These are phyloP conservation scores for Thielaviopsis punctulata DNA, from an alignment of 2,329 filamentous ascomycete species.

Conservation along the genomic window DNA sequence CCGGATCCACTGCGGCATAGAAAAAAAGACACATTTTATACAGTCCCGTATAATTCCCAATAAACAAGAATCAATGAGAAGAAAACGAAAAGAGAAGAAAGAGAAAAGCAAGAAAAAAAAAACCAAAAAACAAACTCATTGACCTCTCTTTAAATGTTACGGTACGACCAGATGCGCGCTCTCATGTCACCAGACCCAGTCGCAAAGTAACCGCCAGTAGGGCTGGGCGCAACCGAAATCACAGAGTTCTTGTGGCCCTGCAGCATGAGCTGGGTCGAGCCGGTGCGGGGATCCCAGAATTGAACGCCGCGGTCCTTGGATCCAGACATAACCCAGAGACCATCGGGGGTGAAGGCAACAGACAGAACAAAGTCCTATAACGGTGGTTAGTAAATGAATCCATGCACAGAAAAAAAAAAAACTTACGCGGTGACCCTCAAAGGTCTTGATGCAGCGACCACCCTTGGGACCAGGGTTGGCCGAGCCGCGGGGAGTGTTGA, in stretches of 20 bases:
- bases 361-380: slow-evolving; percentile 82
- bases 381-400: slow-evolving; percentile 16
- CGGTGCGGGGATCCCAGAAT: slow-evolving; percentile 94
- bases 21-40: neutral
- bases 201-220: slow-evolving; percentile 73
- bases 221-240: slow-evolving; percentile 90
- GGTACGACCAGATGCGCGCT: slow-evolving; percentile 89
- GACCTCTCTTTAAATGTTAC: slow-evolving; percentile 15
- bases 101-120: neutral
- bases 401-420: neutral
- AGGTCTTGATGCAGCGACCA: slow-evolving; percentile 89
- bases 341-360: slow-evolving; percentile 86
- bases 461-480: slow-evolving; percentile 55
- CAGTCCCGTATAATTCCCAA: neutral
- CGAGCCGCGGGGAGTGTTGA: slow-evolving; percentile 53
- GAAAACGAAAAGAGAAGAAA: neutral
- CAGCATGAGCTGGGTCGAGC: slow-evolving; percentile 90
- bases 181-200: slow-evolving; percentile 96
- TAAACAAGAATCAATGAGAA: neutral
- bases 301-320: slow-evolving; percentile 96
- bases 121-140: neutral
- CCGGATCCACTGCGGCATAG: neutral
- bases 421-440: slow-evolving; percentile 81
- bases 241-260: slow-evolving; percentile 98
- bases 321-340: slow-evolving; percentile 88